Conservation (phyloP, 371 early-diverging fungal species). For the Coemansia sp. region DNA sequence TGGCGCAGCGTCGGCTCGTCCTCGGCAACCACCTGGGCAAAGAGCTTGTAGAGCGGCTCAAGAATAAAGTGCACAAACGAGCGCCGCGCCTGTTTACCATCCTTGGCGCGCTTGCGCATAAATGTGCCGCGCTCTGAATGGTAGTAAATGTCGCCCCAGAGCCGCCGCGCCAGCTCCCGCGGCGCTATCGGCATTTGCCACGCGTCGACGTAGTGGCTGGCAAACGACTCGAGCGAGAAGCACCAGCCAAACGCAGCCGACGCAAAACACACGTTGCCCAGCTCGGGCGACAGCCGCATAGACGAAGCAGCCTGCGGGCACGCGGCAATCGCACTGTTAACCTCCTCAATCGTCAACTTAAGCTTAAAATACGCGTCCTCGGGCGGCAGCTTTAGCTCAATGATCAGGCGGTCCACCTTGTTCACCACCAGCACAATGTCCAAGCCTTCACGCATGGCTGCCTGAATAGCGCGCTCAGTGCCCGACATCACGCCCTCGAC, state of each 20-base stretch:
- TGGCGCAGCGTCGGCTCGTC: constrained; percentile 45
- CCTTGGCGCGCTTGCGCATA: constrained; percentile 63
- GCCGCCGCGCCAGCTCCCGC: constrained; percentile 82
- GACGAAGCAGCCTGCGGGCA: constrained; percentile 38
- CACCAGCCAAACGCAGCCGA: constrained; percentile 93
- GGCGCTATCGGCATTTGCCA: constrained; percentile 48
- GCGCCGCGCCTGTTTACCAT: constrained; percentile 59
- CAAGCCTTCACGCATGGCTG: constrained; percentile 77
- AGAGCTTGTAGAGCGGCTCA: constrained; percentile 95
- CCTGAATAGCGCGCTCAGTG: constrained; percentile 87
- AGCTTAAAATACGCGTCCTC: constrained; percentile 96
- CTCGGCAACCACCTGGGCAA: constrained; percentile 68
- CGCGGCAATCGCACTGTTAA: constrained; percentile 75
- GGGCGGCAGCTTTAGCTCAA: constrained; percentile 95
- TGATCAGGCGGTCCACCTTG: constrained; percentile 95
- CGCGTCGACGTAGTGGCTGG: constrained; percentile 80
- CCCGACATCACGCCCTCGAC: constrained; percentile 96
- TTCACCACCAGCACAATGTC: constrained; percentile 87
- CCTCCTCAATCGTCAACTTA: constrained; percentile 92
- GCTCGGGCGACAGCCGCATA: constrained; percentile 84
- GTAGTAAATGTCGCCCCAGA: constrained; percentile 98
- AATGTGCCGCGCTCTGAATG: constrained; percentile 78
- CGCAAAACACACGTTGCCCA: constrained; percentile 96
- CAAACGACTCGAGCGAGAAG: constrained; percentile 92
- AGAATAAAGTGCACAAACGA: constrained; percentile 97